Base-by-base conservation (phyloP, 169 alveolate genomes). In the Cryptosporidium bovis region DNA sequence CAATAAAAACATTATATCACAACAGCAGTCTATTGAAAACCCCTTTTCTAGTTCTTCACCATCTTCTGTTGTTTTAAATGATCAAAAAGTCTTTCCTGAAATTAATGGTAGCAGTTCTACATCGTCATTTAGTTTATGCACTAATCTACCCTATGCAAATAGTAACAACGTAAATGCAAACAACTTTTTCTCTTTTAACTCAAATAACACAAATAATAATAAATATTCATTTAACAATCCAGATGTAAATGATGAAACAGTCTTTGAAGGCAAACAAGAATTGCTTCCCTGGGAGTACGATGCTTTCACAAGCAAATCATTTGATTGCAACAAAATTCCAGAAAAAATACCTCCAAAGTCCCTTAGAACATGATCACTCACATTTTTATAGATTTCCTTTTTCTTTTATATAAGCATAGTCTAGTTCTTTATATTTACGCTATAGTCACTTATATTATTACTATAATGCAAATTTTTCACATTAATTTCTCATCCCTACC, bases 301-400 rank as follows among this genome's bases (percentile, higher is more conserved):
- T 20, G 87, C 87, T 4, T 77, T 77, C 27, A 34, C 36, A 40
- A 36, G n/a, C 33, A 24, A 53, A 20, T 13, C 65, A 10, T 77
- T 77, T 62, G 77, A 77, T 16, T 33, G 56, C 29, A 62, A 44
- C 64, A 77, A 77, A 24, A 77, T 77, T 4, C 87, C 87, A 10
- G 87, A 77, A 77, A 77, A 77, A 51, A 34, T 77, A 27, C 87
- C 87, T 40, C 87, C 87, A 13, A 77, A 44, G 66, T 46, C 18
- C 3, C 64, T 77, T 15, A 60, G 87, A 29, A 77, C 50, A 24
- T 60, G 27, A 34, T 15, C 18, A n/a, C 20, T 53, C 27, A 24
- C 27, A 24, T 24, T 24, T 24, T 24, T 24, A 24, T 24, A 24
- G 27, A 24, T 24, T 24, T 24, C 27, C 27, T 24, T 24, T 24